A percentile compares a stretch with the other conserved stretches of the same genome.
Conservation (phyloP, 1,284 basidiomycete species). For the Vanrija sp. region DNA sequence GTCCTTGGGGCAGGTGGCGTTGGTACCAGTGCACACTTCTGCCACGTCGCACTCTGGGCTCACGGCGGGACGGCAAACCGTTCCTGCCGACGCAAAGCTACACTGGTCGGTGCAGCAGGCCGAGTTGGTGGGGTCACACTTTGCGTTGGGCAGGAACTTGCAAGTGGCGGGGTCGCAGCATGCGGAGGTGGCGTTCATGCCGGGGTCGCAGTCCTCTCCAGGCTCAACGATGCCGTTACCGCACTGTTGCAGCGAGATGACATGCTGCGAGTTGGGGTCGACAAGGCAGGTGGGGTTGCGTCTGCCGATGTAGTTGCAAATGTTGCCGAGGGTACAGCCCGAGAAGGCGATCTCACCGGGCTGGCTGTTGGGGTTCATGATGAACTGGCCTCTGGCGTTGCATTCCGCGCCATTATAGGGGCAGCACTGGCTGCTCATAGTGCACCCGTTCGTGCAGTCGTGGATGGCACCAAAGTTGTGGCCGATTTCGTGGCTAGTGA, state of each 20-base stretch:
- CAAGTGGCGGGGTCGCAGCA: conserved; percentile 71
- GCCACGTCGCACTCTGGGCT: conserved; percentile 67
- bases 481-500: conserved; percentile 76
- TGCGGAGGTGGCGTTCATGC: conserved; percentile 57
- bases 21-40: conserved; percentile 76
- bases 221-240: conserved; percentile 52
- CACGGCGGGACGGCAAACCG: conserved; percentile 66
- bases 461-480: conserved; percentile 73
- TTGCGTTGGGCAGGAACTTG: conserved; percentile 65
- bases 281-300: conserved; percentile 3
- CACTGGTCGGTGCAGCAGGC: conserved; percentile 72
- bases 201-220: conserved; percentile 86
- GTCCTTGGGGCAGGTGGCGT: conserved; percentile 69
- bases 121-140: conserved; percentile 75
- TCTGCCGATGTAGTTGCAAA: conserved; percentile 57
- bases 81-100: conserved; percentile 59
- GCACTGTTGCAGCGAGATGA: conserved; percentile 46
- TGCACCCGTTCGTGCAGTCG: conserved; percentile 65
- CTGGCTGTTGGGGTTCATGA: conserved; percentile 77
- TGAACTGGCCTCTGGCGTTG: conserved; percentile 61
- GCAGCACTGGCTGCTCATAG: conserved; percentile 60
- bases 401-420: conserved; percentile 63
- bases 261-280: conserved; percentile 12
- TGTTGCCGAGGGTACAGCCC: conserved; percentile 76
- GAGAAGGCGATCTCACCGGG: conserved; percentile 67